Base-by-base conservation (phyloP, 768 basidiomycete genomes). In the Panus rudis region DNA sequence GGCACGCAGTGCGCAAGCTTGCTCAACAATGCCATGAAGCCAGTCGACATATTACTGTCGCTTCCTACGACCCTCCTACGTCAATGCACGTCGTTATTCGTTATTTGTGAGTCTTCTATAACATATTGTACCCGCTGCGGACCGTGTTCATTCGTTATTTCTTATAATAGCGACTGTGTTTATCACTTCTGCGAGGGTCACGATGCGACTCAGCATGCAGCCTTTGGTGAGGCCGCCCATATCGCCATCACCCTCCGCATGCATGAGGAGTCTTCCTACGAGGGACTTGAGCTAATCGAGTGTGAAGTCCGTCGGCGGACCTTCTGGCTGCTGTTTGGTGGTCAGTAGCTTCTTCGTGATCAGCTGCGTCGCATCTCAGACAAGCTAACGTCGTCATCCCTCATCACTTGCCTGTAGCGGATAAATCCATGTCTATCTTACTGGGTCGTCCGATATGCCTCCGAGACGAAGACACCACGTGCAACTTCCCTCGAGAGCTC, bases 131-230 rank as follows among this genome's bases (percentile, higher is more conserved):
- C 10, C 16, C 28, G 16, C 28, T 16, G 16, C 16, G 28, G n/a
- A 35, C 10, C 10, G 7, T 42, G 37, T 32, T 27, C 39, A 37
- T 41, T 41, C 13, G 11, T 50, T 34, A 34, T 6, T n/a, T 23
- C 27, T 45, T 48, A 13, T 41, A n/a, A 35, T 51, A 90, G 85
- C 54, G 85, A 89, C 63, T 86, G 78, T 43, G 70, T 87, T 28
- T 92, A 91, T 59, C 88, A 91, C 61, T 90, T 91, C 62, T 89
- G 86, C 53, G 86, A 88, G 53, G 89, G 88, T 4, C 83, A 88
- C 52, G 87, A 88, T 49, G 87, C 84, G 5, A 89, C 88, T 8
- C 84, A 86, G 50, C 86, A 92, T 55, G 86, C 89, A 20, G 82
- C 87, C 6, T 89, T 91, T 54, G 88, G 86, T 22, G 89, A 92